A percentile compares a stretch with the other conserved stretches of the same genome.
Conservation (phyloP, 1,139 yeast genomes). For the Yamadazyma oceani region DNA sequence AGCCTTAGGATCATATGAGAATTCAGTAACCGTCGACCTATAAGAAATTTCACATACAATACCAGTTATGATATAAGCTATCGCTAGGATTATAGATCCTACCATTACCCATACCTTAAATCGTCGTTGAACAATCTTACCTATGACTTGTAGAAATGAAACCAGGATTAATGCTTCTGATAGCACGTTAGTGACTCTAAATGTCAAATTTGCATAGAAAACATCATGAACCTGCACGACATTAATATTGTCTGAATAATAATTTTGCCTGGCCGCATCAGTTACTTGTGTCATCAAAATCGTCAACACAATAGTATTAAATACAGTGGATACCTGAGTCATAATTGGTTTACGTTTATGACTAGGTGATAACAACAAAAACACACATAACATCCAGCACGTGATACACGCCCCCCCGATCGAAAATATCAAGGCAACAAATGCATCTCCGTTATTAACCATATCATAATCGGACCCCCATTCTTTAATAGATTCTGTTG, state of each 20-base stretch:
- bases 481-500: conserved; percentile 8
- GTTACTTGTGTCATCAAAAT: conserved; percentile 41
- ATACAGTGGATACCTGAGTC: conserved; percentile 46
- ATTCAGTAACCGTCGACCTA: conserved; percentile 1
- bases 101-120: conserved; percentile 22
- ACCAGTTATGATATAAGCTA: conserved; percentile 16
- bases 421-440: conserved; percentile 44
- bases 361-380: conserved; percentile 46
- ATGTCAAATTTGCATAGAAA: conserved; percentile 29
- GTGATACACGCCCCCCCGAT: conserved; percentile 45
- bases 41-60: conserved; percentile 13
- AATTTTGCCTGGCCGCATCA: conserved; percentile 31
- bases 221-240: conserved; percentile 31
- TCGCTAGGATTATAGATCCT: conserved; percentile 19
- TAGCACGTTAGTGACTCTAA: conserved; percentile 29
- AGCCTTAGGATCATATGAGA: background rate
- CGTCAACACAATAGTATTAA: conserved; percentile 45
- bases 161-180: conserved; percentile 36
- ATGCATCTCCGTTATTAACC: conserved; percentile 42
- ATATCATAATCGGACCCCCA: conserved; percentile 12
- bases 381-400: conserved; percentile 54
- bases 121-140: conserved; percentile 22
- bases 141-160: conserved; percentile 42
- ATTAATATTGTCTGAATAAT: conserved; percentile 38
- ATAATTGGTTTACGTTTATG: conserved; percentile 48